Percentiles rank a stretch among this genome's conserved stretches.
Conservation (phyloP, 495 filamentous ascomycete species). For the Cercophora newfieldiana region DNA sequence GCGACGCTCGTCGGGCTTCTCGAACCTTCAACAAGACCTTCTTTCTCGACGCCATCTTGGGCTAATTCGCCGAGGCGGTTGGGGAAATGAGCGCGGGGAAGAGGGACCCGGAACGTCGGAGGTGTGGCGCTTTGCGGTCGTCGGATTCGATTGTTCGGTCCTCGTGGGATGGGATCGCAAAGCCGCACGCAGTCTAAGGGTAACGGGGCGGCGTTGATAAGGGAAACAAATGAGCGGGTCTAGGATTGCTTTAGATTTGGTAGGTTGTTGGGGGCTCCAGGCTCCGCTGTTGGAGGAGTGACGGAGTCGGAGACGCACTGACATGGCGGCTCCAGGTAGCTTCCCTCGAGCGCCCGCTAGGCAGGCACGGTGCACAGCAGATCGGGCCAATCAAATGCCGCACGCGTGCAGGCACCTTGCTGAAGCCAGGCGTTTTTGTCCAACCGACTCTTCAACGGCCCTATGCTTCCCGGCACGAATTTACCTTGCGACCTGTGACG, state of each 20-base stretch:
- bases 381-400: conserved; percentile 21
- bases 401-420: conserved; percentile 13
- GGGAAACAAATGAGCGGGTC: conserved; percentile 17
- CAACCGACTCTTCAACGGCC: conserved; percentile 6
- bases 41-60: conserved; percentile 86
- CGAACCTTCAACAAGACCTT: conserved; percentile 94
- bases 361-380: conserved; percentile 24
- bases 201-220: conserved; percentile 20
- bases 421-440: conserved; percentile 17
- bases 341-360: conserved; percentile 9
- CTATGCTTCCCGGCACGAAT: neutral
- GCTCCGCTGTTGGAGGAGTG: conserved; percentile 29
- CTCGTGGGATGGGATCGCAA: neutral
- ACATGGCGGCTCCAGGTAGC: conserved; percentile 3
- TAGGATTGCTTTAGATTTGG: conserved; percentile 16
- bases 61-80: neutral
- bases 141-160: neutral
- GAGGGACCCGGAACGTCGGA: neutral
- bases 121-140: conserved; percentile 4
- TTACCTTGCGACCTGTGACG: conserved; percentile 12
- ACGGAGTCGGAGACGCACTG: conserved; percentile 20
- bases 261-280: conserved; percentile 15
- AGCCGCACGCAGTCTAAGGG: conserved; percentile 3
- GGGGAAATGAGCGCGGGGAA: conserved; percentile 19
- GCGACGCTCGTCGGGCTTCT: neutral